Percentiles rank a stretch among this genome's conserved stretches.
phyloP scores from a whole-genome alignment of 495 filamentous ascomycete genomes.

The Aspergillus saccharolyticus region DNA sequence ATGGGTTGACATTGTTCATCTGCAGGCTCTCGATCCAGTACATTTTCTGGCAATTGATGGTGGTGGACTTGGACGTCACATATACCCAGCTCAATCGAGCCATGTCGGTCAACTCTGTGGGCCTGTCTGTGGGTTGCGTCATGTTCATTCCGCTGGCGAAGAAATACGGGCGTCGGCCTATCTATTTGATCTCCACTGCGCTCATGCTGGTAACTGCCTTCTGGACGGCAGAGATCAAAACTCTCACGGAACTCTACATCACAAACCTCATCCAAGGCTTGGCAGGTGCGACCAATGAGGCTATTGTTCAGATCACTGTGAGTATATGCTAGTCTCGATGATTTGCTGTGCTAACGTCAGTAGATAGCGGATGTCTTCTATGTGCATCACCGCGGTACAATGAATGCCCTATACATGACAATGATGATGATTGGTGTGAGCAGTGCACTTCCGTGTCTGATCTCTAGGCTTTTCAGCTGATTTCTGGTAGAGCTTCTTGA shows the following conservation, averaged over 20 bases:
- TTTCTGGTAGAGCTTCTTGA: constrained; percentile 27
- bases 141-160: constrained; percentile 33
- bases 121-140: constrained; percentile 27
- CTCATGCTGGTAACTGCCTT: constrained; percentile 30
- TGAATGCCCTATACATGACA: constrained; percentile 35
- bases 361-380: constrained; percentile 38
- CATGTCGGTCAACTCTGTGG: constrained; percentile 33
- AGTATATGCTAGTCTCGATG: neutral
- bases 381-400: constrained; percentile 32
- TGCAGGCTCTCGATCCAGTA: constrained; percentile 27
- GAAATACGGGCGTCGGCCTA: constrained; percentile 30
- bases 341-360: constrained; percentile 6
- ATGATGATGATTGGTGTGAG: constrained; percentile 36
- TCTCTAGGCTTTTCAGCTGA: neutral
- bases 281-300: constrained; percentile 33
- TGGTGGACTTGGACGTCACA: constrained; percentile 23
- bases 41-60: constrained; percentile 37
- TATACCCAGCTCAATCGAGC: constrained; percentile 26
- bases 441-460: neutral
- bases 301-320: constrained; percentile 34
- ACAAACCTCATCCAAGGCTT: constrained; percentile 29
- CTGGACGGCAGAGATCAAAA: constrained; percentile 24
- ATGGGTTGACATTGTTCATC: neutral
- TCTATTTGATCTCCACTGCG: constrained; percentile 30
- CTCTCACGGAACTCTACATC: constrained; percentile 25